Evolutionary conservation across 768 basidiomycete species (phyloP).

Genomic region (Agrocybe pediades): DNA sequence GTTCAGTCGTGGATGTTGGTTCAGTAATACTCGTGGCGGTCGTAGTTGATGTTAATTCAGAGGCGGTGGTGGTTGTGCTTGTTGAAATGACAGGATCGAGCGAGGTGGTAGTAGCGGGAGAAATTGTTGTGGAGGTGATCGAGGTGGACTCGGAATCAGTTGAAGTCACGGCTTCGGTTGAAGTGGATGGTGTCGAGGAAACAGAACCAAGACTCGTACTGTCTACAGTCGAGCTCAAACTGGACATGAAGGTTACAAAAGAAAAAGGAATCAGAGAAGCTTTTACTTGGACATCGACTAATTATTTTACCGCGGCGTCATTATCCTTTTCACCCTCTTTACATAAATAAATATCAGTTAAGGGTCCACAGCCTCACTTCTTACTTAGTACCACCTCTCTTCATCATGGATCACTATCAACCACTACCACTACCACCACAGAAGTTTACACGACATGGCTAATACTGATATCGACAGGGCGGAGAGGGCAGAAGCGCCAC

Average conservation of each 20-base stretch:
- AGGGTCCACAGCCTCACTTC: no score
- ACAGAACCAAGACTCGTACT: conserved; percentile 5
- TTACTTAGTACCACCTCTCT: no score
- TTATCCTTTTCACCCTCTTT: no score
- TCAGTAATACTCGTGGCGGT: background rate
- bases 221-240: no score
- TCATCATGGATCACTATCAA: no score
- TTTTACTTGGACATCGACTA: no score
- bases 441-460: no score
- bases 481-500: conserved; percentile 40
- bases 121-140: conserved; percentile 5
- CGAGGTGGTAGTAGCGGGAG: conserved; percentile 18
- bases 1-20: background rate
- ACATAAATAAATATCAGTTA: no score
- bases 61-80: conserved; percentile 2
- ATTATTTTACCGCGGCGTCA: no score
- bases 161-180: conserved; percentile 2
- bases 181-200: conserved; percentile 16
- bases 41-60: background rate
- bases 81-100: background rate
- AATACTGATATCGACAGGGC: no score
- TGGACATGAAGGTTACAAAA: no score
- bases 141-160: conserved; percentile 14
- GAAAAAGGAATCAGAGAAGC: no score
- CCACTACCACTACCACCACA: background rate